These are phyloP conservation scores for Fusarium humuli DNA, from an alignment of 2,329 filamentous ascomycete genomes.

Conservation along the genomic window DNA sequence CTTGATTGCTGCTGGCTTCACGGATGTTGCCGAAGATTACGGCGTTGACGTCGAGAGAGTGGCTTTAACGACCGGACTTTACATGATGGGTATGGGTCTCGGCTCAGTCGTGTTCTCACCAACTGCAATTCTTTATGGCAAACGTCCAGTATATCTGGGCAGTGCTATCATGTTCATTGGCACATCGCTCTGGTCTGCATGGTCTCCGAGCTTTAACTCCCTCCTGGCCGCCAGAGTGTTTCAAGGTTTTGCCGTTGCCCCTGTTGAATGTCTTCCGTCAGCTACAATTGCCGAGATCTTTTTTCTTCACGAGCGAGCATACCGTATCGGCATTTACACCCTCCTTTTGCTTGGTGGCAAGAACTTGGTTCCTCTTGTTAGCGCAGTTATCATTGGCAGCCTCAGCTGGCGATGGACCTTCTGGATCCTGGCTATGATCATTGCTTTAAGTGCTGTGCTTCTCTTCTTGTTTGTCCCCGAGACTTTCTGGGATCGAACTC, in stretches of 20 bases:
- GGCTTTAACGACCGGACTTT: conserved; percentile 88
- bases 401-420: conserved; percentile 92
- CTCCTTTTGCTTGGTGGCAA: conserved; percentile 89
- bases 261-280: conserved; percentile 91
- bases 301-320: conserved; percentile 93
- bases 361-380: conserved; percentile 88
- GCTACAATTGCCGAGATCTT: conserved; percentile 97
- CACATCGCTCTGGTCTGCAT: conserved; percentile 84
- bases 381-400: conserved; percentile 82
- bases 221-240: conserved; percentile 85
- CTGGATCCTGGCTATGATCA: conserved; percentile 86
- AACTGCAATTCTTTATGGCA: conserved; percentile 90
- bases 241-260: conserved; percentile 87
- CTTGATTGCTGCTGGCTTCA: conserved; percentile 89
- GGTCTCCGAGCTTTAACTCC: conserved; percentile 83
- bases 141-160: conserved; percentile 87
- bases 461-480: conserved; percentile 94
- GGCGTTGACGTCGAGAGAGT: conserved; percentile 77
- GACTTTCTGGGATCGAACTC: conserved; percentile 93
- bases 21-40: conserved; percentile 76
- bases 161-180: conserved; percentile 81
- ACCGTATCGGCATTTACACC: conserved; percentile 93
- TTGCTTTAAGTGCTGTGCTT: conserved; percentile 75
- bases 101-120: conserved; percentile 88
- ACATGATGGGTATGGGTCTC: conserved; percentile 92